Evolutionary conservation across 2,329 filamentous ascomycete genomes (phyloP).

Genomic region (Trichoderma cornu-damae): DNA sequence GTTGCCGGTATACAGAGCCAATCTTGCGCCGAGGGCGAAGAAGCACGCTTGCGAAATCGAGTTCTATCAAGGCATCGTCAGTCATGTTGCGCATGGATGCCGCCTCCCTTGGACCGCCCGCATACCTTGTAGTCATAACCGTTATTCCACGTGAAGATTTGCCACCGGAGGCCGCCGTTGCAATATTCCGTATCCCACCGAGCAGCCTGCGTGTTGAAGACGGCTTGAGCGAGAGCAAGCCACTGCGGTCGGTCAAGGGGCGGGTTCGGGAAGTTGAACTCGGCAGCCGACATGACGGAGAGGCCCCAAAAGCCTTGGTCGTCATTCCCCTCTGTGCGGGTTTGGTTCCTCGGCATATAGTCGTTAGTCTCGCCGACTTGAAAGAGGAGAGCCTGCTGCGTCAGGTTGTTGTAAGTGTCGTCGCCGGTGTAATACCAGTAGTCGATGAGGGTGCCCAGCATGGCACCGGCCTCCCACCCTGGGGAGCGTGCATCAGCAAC

Average conservation of each 20-base stretch:
- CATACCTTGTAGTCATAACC: conserved; percentile 67
- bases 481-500: no score
- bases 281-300: conserved; percentile 64
- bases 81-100: background rate
- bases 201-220: conserved; percentile 72
- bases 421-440: conserved; percentile 84
- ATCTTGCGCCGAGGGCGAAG: conserved; percentile 59
- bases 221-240: conserved; percentile 68
- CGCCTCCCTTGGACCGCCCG: no score
- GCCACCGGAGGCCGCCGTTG: conserved; percentile 74
- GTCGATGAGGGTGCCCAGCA: conserved; percentile 67
- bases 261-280: conserved; percentile 61
- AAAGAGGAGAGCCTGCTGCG: conserved; percentile 62
- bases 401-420: conserved; percentile 62
- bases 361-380: conserved; percentile 69
- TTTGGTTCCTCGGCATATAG: conserved; percentile 73
- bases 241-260: conserved; percentile 54
- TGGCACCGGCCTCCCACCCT: conserved; percentile 71
- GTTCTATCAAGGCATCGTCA: conserved; percentile 56
- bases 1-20: conserved; percentile 74
- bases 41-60: conserved; percentile 59
- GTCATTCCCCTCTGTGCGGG: conserved; percentile 64
- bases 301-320: conserved; percentile 73
- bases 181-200: conserved; percentile 68
- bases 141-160: conserved; percentile 77